A percentile compares a stretch with the other conserved stretches of the same genome.
Evolutionary conservation across 352 stramenopile genomes (phyloP).

Genomic region (Pythium angustatum): DNA sequence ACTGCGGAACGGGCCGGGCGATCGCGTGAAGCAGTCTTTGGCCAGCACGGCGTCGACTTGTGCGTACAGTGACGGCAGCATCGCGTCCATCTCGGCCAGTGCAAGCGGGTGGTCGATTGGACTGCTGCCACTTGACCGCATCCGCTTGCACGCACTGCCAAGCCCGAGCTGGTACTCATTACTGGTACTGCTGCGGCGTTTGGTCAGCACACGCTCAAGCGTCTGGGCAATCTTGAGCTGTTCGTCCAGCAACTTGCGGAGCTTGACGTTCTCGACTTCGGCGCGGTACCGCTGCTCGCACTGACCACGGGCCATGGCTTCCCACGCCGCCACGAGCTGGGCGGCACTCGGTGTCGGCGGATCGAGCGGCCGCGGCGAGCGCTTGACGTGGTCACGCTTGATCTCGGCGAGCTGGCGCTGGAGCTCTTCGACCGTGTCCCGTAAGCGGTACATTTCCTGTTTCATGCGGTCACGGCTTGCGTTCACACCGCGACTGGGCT

Average conservation of each 20-base stretch:
- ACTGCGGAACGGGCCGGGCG: constrained; percentile 7
- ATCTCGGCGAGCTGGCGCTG: constrained; percentile 32
- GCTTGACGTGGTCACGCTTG: constrained; percentile 18
- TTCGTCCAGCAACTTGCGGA: constrained; percentile 56
- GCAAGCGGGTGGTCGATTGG: background rate
- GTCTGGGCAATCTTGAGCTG: constrained; percentile 55
- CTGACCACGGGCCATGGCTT: constrained; percentile 23
- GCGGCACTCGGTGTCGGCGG: constrained; percentile 11
- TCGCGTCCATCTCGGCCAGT: constrained; percentile 5
- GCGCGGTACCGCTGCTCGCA: constrained; percentile 34
- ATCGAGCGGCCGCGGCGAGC: background rate
- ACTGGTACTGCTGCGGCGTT: constrained; percentile 8
- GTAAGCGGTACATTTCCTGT: constrained; percentile 42
- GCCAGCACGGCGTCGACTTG: constrained; percentile 17
- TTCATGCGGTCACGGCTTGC: constrained; percentile 23
- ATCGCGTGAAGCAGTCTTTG: constrained; percentile 13
- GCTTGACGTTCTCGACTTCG: constrained; percentile 61
- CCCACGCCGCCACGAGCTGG: constrained; percentile 43
- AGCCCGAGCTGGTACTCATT: too few species aligned
- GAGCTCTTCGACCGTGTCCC: constrained; percentile 39
- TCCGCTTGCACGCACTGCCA: constrained; percentile 8
- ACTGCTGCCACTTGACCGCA: background rate
- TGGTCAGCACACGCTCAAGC: constrained; percentile 24
- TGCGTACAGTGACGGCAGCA: constrained; percentile 19
- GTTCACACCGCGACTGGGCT: constrained; percentile 14